Evolutionary conservation across 2,329 filamentous ascomycete genomes (phyloP), one percentile per base, ranked within the genome.

Genomic region (Aspergillus calidoustus): DNA sequence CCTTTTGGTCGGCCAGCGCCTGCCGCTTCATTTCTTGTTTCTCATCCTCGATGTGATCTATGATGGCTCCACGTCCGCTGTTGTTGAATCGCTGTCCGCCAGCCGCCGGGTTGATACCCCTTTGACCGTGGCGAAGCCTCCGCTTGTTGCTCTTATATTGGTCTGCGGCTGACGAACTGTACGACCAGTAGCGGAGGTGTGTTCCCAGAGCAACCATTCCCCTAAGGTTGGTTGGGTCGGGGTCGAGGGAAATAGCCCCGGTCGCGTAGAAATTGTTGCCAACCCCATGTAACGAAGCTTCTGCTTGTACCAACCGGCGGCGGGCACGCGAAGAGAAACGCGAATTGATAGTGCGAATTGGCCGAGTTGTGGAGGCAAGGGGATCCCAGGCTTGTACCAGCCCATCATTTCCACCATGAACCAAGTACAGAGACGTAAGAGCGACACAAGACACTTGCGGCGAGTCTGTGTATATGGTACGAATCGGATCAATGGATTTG

Each of bases 361-460:
- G 92, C 22, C 89, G 87, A 19, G 84, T 78, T 0, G 85, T 90
- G 2, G 94, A 98, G 1, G 89, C 92, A 51, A 99, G 81, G n/a
- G 91, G 91, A 79, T 99, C 95, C 95, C 95, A 99, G 6, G 93
- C 91, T 76, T 98, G 95, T 4, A 97, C 94, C 3, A 98, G 85
- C 0, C 95, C 94, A 77, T 99, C 95, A 68, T 91, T 97, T 28
- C 95, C 95, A 54, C 95, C 95, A 74, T 97, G 92, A 7, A 98
- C 91, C 17, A 99, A 79, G 72, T 96, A 96, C 17, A 99, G 81
- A 1, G 92, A 91, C 1, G 93, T 92, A 51, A 97, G 76, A 6
- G 90, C 95, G 17, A 99, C 77, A 63, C 89, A 92, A 0, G 93
- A 91, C 19, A 98, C 88, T 72, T 92, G 86, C 0, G 94, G 93